Evolutionary conservation across 164 flowering plant genomes (phyloP).

Genomic region (Chloranthus sessilifolius): DNA sequence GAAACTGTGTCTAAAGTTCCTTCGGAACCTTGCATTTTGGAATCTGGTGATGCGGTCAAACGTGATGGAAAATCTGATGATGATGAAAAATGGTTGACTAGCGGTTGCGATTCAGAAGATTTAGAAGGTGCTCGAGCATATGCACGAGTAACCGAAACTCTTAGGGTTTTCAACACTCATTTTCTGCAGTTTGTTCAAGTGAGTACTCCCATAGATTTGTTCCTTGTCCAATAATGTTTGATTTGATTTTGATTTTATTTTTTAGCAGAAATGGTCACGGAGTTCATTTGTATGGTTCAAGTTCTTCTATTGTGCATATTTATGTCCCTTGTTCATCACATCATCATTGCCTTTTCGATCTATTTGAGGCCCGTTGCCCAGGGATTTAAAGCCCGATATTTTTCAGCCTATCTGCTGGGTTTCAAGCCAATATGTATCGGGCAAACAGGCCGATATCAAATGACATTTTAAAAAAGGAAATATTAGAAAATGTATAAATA

Average conservation of each 20-base stretch:
- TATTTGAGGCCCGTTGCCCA: neutral
- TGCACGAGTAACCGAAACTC: slow-evolving; percentile 5
- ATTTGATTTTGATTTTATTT: neutral
- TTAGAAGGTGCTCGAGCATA: too few relatives aligned
- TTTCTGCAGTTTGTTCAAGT: slow-evolving; percentile 6
- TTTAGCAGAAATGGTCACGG: neutral
- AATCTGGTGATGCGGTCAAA: too few relatives aligned
- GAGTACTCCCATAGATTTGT: neutral
- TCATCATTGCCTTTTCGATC: neutral
- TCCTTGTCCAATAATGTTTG: neutral
- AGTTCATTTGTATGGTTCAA: neutral
- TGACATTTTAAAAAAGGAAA: too few relatives aligned
- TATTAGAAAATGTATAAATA: too few relatives aligned
- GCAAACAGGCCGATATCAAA: too few relatives aligned
- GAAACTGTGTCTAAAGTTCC: too few relatives aligned
- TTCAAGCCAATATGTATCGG: too few relatives aligned
- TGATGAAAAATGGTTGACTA: too few relatives aligned
- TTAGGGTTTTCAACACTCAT: slow-evolving; percentile 4
- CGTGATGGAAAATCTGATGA: too few relatives aligned
- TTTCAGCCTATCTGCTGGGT: too few relatives aligned
- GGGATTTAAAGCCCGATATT: neutral
- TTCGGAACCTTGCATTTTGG: too few relatives aligned
- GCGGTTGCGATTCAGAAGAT: too few relatives aligned
- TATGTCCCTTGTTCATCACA: neutral
- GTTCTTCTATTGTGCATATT: neutral